Evolutionary conservation across 31 red algal genomes (phyloP).

Genomic region (Asparagopsis taxiformis): DNA sequence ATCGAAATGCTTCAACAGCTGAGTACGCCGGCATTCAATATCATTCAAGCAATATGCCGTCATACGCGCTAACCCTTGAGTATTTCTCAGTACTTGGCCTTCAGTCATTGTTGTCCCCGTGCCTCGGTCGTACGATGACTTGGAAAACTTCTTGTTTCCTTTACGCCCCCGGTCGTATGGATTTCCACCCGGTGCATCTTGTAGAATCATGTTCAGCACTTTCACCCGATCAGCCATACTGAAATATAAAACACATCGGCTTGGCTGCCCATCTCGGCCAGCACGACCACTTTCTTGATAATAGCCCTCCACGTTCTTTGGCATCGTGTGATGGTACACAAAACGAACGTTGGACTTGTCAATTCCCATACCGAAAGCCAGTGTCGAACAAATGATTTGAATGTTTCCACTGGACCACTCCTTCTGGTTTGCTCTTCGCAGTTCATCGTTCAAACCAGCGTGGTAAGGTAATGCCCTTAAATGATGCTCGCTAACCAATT

Average conservation of each 20-base stretch:
- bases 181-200: constrained; percentile 69
- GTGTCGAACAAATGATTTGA: constrained; percentile 85
- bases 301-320: constrained; percentile 97
- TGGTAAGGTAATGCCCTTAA: constrained; percentile 78
- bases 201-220: constrained; percentile 71
- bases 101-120: constrained; percentile 45
- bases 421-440: constrained; percentile 52
- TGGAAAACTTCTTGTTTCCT: constrained; percentile 10
- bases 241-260: constrained; percentile 78
- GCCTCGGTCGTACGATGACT: neutral
- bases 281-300: constrained; percentile 99
- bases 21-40: constrained; percentile 79
- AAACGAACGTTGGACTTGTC: constrained; percentile 97
- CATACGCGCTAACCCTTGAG: constrained; percentile 87
- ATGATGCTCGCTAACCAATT: constrained; percentile 31
- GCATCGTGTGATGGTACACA: constrained; percentile 92
- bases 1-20: constrained; percentile 82
- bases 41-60: constrained; percentile 91
- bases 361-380: constrained; percentile 99
- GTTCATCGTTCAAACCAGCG: constrained; percentile 59
- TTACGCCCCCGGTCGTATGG: constrained; percentile 38
- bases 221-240: constrained; percentile 45
- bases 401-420: constrained; percentile 61
- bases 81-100: constrained; percentile 76
- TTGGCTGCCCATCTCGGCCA: constrained; percentile 83